Percentiles rank a stretch among this genome's conserved stretches.
Conservation (phyloP, 2,329 filamentous ascomycete species). For the Cordyceps pruinosa region DNA sequence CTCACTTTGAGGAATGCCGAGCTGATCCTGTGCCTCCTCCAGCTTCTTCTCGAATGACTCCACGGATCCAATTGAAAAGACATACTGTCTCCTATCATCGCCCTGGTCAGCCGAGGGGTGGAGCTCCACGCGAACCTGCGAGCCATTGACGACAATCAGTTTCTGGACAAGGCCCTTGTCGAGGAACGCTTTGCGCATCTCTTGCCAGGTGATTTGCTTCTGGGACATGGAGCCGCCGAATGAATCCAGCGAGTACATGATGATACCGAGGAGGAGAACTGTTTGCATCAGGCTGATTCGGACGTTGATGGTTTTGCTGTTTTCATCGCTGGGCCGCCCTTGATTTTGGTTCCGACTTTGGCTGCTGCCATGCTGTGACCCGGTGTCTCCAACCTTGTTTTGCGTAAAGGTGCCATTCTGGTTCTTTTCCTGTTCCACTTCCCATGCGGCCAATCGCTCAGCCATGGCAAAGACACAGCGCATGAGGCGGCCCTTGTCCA, state of each 20-base stretch:
- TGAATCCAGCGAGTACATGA: slow-evolving; percentile 41
- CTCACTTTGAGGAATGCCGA: slow-evolving; percentile 79
- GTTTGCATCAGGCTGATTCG: slow-evolving; percentile 31
- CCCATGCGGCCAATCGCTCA: slow-evolving; percentile 28
- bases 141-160: slow-evolving; percentile 69
- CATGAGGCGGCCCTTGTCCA: slow-evolving; percentile 32
- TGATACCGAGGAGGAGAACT: slow-evolving; percentile 41
- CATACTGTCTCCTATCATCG: slow-evolving; percentile 50
- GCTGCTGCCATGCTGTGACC: background rate
- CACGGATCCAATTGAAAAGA: slow-evolving; percentile 91
- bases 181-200: slow-evolving; percentile 86
- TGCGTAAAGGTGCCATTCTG: slow-evolving; percentile 19
- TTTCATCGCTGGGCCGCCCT: slow-evolving; percentile 16
- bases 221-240: slow-evolving; percentile 37
- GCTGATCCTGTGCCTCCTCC: slow-evolving; percentile 79
- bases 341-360: slow-evolving; percentile 13
- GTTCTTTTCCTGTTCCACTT: slow-evolving; percentile 15
- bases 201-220: slow-evolving; percentile 92
- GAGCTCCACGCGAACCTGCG: slow-evolving; percentile 69
- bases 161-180: slow-evolving; percentile 96
- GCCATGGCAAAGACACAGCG: slow-evolving; percentile 31
- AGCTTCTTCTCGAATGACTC: slow-evolving; percentile 87
- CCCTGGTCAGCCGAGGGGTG: slow-evolving; percentile 66
- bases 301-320: slow-evolving; percentile 27
- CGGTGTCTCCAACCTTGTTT: slow-evolving; percentile 16